A percentile compares a stretch with the other conserved stretches of the same genome.
Conservation (phyloP, 192 early-diverging fungal species). For the Coemansia brasiliensis region DNA sequence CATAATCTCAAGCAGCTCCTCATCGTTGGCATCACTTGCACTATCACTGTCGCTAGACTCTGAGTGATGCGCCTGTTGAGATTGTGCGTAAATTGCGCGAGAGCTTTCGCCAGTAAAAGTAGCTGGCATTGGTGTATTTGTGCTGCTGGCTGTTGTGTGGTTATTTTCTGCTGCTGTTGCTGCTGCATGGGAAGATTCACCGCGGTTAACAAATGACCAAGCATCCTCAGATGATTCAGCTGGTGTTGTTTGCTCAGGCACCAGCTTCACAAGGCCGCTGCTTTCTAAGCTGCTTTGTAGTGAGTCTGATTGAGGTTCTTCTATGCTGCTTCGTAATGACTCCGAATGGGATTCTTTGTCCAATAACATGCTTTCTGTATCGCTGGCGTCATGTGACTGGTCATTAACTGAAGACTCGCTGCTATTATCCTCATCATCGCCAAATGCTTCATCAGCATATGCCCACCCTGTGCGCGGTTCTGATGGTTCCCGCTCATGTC, state of each 20-base stretch:
- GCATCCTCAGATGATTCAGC: constrained; percentile 17
- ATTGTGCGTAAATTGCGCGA: constrained; percentile 21
- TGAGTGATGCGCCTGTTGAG: not conserved
- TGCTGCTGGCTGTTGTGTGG: not conserved
- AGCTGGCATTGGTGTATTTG: constrained; percentile 7
- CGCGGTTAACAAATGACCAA: constrained; percentile 26
- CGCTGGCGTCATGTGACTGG: too few species aligned
- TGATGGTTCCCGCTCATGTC: constrained; percentile 5
- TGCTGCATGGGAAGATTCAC: constrained; percentile 5
- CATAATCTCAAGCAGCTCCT: not conserved
- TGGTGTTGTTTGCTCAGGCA: constrained; percentile 1
- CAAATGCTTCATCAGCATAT: constrained; percentile 34
- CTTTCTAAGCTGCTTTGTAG: too few species aligned
- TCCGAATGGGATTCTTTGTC: too few species aligned
- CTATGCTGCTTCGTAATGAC: too few species aligned
- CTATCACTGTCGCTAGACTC: not conserved
- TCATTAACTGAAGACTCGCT: too few species aligned
- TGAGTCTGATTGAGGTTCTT: too few species aligned
- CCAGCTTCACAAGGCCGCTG: not conserved
- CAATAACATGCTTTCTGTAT: too few species aligned
- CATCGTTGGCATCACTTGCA: not conserved
- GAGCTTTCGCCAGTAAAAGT: constrained; percentile 35
- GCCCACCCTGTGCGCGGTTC: constrained; percentile 24
- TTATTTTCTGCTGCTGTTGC: not conserved
- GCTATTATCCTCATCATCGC: not conserved